Conservation (phyloP, 495 filamentous ascomycete species). For the Delitschia confertaspora region DNA sequence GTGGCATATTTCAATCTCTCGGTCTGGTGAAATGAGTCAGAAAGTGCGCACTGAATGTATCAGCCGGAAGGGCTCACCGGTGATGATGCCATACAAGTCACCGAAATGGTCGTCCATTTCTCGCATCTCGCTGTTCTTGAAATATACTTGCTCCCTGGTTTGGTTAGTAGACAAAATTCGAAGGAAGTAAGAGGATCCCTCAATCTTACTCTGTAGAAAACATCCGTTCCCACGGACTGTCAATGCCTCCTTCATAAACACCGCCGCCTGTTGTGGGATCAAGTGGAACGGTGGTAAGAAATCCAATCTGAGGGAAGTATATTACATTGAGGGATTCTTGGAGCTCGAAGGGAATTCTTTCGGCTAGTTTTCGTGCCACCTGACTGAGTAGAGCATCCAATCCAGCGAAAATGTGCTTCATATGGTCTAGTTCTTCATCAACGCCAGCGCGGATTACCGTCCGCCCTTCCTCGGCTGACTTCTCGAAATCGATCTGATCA, state of each 20-base stretch:
- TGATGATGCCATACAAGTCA: constrained; percentile 75
- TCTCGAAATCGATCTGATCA: constrained; percentile 66
- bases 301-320: constrained; percentile 86
- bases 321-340: constrained; percentile 64
- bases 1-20: constrained; percentile 84
- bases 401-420: constrained; percentile 70
- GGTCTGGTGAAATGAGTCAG: constrained; percentile 46
- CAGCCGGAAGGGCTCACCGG: constrained; percentile 56
- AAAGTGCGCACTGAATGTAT: not conserved
- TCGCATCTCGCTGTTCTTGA: constrained; percentile 77
- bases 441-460: constrained; percentile 66
- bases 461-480: constrained; percentile 61
- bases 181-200: not conserved
- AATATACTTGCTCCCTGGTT: constrained; percentile 55
- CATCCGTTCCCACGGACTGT: constrained; percentile 63
- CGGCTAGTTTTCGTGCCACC: constrained; percentile 33
- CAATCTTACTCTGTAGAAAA: constrained; percentile 59
- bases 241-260: constrained; percentile 53
- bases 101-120: constrained; percentile 77
- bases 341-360: constrained; percentile 52
- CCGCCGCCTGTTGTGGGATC: constrained; percentile 53
- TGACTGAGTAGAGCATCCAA: constrained; percentile 60
- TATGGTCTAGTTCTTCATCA: constrained; percentile 64
- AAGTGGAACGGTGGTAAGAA: constrained; percentile 66
- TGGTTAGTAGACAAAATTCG: not conserved